Percentiles rank a stretch among this genome's conserved stretches.
Evolutionary conservation across 306 rosid species (phyloP).

Genomic region (Sicyos edulis): DNA sequence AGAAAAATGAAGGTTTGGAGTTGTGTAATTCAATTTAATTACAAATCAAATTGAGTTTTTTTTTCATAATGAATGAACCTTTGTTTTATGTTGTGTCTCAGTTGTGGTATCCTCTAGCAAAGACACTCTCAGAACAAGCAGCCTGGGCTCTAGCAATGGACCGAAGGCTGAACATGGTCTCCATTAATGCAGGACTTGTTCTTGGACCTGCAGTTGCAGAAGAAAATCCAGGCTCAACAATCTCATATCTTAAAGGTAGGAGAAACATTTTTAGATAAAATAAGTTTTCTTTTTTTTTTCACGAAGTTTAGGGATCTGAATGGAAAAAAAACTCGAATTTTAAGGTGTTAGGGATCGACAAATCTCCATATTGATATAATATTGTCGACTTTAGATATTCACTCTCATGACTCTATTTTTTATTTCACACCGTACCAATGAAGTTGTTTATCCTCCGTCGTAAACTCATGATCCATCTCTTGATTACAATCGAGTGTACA

Average conservation of each 20-base stretch:
- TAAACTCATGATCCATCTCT: no score
- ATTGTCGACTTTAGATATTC: no score
- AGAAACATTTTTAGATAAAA: neutral
- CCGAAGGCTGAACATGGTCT: slow-evolving; percentile 36
- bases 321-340: no score
- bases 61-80: no score
- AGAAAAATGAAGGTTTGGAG: slow-evolving; percentile 33
- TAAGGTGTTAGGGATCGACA: no score
- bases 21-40: neutral
- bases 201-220: slow-evolving; percentile 33
- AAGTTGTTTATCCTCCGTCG: no score
- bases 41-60: neutral
- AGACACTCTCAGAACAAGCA: slow-evolving; percentile 39
- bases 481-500: no score
- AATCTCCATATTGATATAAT: no score
- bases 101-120: slow-evolving; percentile 45
- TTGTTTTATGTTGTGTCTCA: slow-evolving; percentile 12
- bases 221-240: slow-evolving; percentile 29
- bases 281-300: no score
- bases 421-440: no score
- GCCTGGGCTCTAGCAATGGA: slow-evolving; percentile 54
- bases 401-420: no score
- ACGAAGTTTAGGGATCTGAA: no score
- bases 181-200: slow-evolving; percentile 41
- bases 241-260: slow-evolving; percentile 38